Percentiles rank a stretch among this genome's conserved stretches.
These are phyloP conservation scores for Eimeria tenella DNA, from an alignment of 169 alveolate genomes.

Conservation along the genomic window DNA sequence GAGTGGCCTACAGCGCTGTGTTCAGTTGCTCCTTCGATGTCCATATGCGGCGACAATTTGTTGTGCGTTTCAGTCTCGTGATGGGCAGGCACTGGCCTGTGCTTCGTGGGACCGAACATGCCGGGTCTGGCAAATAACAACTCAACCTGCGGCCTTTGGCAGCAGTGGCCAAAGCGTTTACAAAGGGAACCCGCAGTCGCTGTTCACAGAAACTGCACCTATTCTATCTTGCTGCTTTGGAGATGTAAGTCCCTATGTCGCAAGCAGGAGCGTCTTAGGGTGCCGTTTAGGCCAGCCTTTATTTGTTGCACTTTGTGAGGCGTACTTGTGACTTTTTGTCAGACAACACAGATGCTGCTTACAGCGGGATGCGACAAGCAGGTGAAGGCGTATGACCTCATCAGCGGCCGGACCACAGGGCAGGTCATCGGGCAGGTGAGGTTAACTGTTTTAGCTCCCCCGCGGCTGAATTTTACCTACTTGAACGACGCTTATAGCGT, in stretches of 20 bases:
- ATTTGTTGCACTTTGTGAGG: neutral
- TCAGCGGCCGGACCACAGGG: conserved; percentile 59
- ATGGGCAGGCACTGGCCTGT: conserved; percentile 72
- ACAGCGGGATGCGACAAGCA: conserved; percentile 78
- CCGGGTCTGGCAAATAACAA: conserved; percentile 77
- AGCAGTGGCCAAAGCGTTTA: conserved; percentile 6
- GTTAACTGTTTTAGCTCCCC: neutral
- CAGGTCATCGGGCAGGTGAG: conserved; percentile 79
- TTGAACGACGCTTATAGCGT: too few relatives aligned
- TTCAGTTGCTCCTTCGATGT: neutral
- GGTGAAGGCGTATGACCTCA: conserved; percentile 72
- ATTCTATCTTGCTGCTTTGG: conserved; percentile 73
- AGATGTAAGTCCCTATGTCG: conserved; percentile 29
- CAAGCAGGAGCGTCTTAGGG: neutral
- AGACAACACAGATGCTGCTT: conserved; percentile 65
- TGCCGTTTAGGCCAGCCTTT: neutral
- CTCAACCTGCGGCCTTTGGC: conserved; percentile 70
- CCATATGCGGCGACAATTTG: neutral
- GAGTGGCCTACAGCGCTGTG: too few relatives aligned
- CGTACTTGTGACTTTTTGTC: neutral
- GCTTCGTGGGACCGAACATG: conserved; percentile 79
- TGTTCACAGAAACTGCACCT: conserved; percentile 74
- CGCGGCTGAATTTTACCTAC: too few relatives aligned
- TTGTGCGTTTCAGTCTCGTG: conserved; percentile 56
- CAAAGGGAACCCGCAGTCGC: conserved; percentile 71